Conservation (phyloP, 495 filamentous ascomycete species). For the Pyronema omphalodes region DNA sequence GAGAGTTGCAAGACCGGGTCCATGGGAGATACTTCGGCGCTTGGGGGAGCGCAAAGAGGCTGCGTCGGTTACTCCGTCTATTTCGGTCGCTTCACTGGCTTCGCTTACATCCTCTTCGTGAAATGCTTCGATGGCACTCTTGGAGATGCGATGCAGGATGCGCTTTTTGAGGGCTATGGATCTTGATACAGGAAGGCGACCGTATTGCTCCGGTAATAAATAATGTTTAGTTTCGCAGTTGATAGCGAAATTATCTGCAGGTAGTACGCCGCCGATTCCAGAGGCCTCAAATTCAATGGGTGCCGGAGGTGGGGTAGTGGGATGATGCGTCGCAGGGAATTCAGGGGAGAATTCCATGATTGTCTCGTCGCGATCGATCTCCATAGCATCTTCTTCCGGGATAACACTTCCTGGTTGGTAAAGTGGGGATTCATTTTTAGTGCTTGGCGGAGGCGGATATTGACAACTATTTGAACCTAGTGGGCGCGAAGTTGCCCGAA, state of each 20-base stretch:
- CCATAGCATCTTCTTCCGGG: conserved; percentile 18
- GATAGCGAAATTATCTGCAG: conserved; percentile 39
- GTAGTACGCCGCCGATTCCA: conserved; percentile 38
- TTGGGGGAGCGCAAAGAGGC: conserved; percentile 4
- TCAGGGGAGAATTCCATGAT: conserved; percentile 21
- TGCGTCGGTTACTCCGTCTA: conserved; percentile 3
- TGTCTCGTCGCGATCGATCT: conserved; percentile 15
- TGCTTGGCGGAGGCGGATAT: conserved; percentile 7
- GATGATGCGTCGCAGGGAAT: conserved; percentile 13
- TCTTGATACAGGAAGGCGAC: conserved; percentile 16
- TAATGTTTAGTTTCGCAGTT: conserved; percentile 28
- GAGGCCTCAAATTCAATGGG: conserved; percentile 35
- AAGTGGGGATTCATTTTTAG: conserved; percentile 11
- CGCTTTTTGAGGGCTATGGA: conserved; percentile 18
- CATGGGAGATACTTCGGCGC: conserved; percentile 8
- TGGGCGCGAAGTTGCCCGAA: conserved; percentile 18
- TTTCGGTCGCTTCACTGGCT: conserved; percentile 4
- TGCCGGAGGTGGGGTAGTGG: conserved; percentile 5
- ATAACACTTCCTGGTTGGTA: neutral
- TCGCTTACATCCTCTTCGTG: conserved; percentile 9
- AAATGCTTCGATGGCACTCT: conserved; percentile 22
- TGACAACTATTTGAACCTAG: neutral
- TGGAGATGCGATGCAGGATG: conserved; percentile 21
- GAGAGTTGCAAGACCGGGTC: conserved; percentile 4
- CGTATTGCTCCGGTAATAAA: conserved; percentile 19